Evolutionary conservation across 1,284 basidiomycete genomes (phyloP), one percentile per base, ranked within the genome.

Genomic region (Sporisorium scitamineum): DNA sequence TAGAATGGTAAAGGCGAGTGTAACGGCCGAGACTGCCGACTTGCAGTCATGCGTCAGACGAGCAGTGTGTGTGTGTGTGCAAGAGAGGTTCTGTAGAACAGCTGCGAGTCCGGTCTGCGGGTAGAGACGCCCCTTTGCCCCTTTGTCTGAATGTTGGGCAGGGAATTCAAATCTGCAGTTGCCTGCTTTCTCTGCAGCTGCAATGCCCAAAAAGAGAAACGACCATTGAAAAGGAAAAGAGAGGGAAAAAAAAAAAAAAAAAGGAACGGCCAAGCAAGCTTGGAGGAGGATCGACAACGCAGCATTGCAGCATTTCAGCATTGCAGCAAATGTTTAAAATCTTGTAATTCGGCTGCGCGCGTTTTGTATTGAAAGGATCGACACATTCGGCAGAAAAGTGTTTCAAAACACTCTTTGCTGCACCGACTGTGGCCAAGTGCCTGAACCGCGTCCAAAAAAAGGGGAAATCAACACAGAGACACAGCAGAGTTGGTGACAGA

Each of bases 281-380:
- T 14, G 27, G n/a, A 48, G n/a, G 31, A 42, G 62, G 57, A 66
- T 67, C 53, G 58, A 55, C 58, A 53, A 24, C 41, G 26, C n/a
- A 26, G 54, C 61, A 63, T 61, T n/a, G 52, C 44, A 41, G 20
- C 13, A 11, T n/a, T n/a, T n/a, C n/a, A 26, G 54, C 61, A 63
- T 61, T n/a, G 52, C 44, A 41, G 20, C 13, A 11, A 56, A 9
- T 9, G 10, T 20, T 42, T 20, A 7, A 42, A 34, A 42, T 5
- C 8, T 31, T 32, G 31, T 27, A 42, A 8, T 31, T 13, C 18
- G 8, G 22, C 5, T 22, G 11, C 42, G n/a, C 41, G 32, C 29
- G 18, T 47, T 48, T 44, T 26, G 13, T 20, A 29, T 29, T 16
- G 4, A 10, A 18, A 22, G 42, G 51, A 58, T 54, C 42, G 62